A percentile compares a stretch with the other conserved stretches of the same genome.
Conservation (phyloP, 257 asterid genomes). For the Perilla frutescens region DNA sequence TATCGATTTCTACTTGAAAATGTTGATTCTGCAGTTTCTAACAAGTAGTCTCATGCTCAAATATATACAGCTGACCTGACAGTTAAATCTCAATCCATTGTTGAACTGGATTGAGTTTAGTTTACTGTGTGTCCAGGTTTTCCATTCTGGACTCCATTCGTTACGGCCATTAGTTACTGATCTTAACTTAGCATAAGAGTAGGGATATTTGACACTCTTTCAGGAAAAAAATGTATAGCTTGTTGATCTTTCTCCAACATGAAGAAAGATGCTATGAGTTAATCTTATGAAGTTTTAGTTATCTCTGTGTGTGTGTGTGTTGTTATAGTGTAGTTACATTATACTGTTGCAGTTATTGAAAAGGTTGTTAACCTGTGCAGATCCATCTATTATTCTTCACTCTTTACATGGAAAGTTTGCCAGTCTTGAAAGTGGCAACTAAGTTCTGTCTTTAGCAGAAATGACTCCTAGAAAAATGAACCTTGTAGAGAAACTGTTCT, state of each 20-base stretch:
- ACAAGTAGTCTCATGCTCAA: slow-evolving; percentile 38
- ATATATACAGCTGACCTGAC: slow-evolving; percentile 20
- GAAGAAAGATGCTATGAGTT: slow-evolving; percentile 5
- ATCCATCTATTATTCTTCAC: not conserved
- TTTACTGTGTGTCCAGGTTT: slow-evolving; percentile 19
- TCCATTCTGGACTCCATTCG: slow-evolving; percentile 20
- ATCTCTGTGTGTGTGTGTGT: not conserved
- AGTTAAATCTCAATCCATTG: slow-evolving; percentile 16
- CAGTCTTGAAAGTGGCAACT: not conserved
- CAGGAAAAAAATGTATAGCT: not conserved
- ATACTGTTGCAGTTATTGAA: not conserved
- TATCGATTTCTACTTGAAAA: slow-evolving; percentile 71
- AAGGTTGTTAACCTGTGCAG: not conserved
- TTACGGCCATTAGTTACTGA: slow-evolving; percentile 13
- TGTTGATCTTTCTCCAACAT: slow-evolving; percentile 18
- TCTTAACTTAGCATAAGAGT: slow-evolving; percentile 30
- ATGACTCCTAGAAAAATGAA: not conserved
- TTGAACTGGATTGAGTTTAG: slow-evolving; percentile 21
- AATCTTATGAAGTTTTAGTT: not conserved
- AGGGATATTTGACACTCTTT: slow-evolving; percentile 19
- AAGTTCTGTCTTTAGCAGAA: not conserved
- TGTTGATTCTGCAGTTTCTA: slow-evolving; percentile 62
- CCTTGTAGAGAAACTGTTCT: not conserved
- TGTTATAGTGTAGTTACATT: not conserved
- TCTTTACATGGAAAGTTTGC: slow-evolving; percentile 13